Percentiles rank a stretch among this genome's conserved stretches.
These are phyloP conservation scores for Zygoascus ofunaensis DNA, from an alignment of 805 yeast species.

Conservation along the genomic window DNA sequence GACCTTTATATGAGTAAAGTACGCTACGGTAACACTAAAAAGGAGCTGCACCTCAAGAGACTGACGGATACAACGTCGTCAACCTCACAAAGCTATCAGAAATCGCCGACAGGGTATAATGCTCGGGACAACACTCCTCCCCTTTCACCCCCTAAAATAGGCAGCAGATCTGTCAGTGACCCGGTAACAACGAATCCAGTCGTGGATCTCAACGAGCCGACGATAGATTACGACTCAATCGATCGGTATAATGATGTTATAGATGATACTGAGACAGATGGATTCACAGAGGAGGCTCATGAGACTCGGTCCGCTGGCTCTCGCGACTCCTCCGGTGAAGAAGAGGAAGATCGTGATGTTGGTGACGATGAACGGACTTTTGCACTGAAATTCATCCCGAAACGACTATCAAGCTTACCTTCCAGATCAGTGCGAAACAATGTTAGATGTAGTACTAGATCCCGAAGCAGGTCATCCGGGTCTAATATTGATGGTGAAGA, in stretches of 20 bases:
- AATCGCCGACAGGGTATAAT: no score
- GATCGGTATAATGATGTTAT: neutral
- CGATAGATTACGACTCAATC: neutral
- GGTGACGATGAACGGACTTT: no score
- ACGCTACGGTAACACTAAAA: neutral
- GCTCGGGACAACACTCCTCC: no score
- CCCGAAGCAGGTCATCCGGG: neutral
- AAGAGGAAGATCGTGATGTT: neutral
- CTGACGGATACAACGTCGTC: neutral
- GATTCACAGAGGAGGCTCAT: neutral
- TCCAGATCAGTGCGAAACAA: neutral
- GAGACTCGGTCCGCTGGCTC: neutral
- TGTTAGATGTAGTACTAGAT: no score
- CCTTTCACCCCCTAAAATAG: no score
- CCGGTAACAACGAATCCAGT: no score
- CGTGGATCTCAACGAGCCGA: neutral
- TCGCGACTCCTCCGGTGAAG: neutral
- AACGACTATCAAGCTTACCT: neutral
- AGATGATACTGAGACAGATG: neutral
- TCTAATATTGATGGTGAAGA: neutral
- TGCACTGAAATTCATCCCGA: neutral
- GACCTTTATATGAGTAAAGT: neutral
- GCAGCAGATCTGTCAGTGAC: no score
- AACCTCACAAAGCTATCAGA: no score
- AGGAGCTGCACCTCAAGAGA: neutral